Evolutionary conservation across 2,329 filamentous ascomycete genomes (phyloP), one percentile per base, ranked within the genome.

Genomic region (Colletotrichum incanum): DNA sequence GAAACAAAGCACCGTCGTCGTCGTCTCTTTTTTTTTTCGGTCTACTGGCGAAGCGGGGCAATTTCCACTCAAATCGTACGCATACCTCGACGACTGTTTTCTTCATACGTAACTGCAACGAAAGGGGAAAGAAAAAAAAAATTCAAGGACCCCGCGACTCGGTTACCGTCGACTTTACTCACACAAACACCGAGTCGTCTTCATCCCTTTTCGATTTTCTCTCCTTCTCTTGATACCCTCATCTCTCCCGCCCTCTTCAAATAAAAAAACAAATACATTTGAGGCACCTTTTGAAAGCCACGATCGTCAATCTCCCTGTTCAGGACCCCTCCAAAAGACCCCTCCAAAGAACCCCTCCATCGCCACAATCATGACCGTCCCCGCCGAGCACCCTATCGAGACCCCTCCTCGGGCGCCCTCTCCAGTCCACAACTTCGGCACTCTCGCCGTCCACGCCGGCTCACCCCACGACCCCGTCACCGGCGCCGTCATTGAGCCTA

Each of bases 401-500:
- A 76, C 75, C 66, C 75, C 75, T 49, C 75, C 75, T 49, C 67
- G 73, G 71, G 74, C 75, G 28, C 74, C 92, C 47, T 92, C 93
- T 55, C 93, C 94, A 75, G 88, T 92, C 70, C 92, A 94, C 82
- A 88, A 90, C 74, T 98, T 99, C 84, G 96, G 94, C 73, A 99
- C 96, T 59, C 90, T 97, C 74, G 96, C 96, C 69, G 96, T 99
- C 26, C 96, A 99, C 84, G 95, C 96, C 74, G 96, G 96, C 73
- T 90, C 94, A 54, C 94, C 94, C 78, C 94, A 97, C 82, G 96
- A 99, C 84, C 93, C 96, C 59, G 86, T 90, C 50, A 99, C 96
- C 31, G 96, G 96, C 75, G 96, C 96, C 76, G 96, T 99, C 78
- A 99, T 99, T 81, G 94, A 96, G 84, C 86, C 96, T 77, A 98